These are phyloP conservation scores for Plasmodium ovale DNA, from an alignment of 169 alveolate genomes.

Conservation along the genomic window DNA sequence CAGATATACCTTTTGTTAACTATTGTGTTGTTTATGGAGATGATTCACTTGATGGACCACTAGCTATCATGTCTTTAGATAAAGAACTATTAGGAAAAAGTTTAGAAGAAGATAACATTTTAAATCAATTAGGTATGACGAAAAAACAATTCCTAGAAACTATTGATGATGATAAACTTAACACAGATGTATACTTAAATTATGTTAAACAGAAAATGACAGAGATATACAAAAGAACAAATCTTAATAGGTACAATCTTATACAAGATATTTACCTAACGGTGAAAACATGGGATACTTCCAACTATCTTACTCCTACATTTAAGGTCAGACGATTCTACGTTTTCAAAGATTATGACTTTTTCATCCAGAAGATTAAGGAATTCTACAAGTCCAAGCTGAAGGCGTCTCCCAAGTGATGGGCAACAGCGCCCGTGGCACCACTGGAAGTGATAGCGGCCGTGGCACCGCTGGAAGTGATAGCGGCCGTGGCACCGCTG, in stretches of 20 bases:
- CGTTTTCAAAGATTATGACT: slow-evolving; percentile 28
- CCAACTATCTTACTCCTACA: slow-evolving; percentile 56
- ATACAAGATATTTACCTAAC: slow-evolving; percentile 34
- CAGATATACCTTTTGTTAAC: slow-evolving; percentile 23
- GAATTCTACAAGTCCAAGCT: not conserved
- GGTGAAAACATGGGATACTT: slow-evolving; percentile 23
- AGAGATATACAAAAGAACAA: slow-evolving; percentile 31
- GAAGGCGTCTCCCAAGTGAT: no score
- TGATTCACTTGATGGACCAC: slow-evolving; percentile 60
- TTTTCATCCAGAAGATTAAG: slow-evolving; percentile 14
- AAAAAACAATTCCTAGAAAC: not conserved
- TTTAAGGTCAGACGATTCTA: slow-evolving; percentile 27
- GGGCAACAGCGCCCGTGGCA: no score
- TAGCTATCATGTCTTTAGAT: slow-evolving; percentile 40
- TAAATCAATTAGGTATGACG: not conserved
- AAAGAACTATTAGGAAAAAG: slow-evolving; percentile 20
- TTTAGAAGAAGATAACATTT: slow-evolving; percentile 12
- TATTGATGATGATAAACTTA: slow-evolving; percentile 6
- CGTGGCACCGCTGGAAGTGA: no score
- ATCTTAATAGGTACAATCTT: slow-evolving; percentile 18
- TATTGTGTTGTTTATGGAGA: slow-evolving; percentile 72
- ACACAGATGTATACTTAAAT: slow-evolving; percentile 7
- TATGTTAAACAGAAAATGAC: slow-evolving; percentile 44
- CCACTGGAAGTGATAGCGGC: no score
- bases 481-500: no score